Percentiles rank a stretch among this genome's conserved stretches.
Conservation (phyloP, 176 grass and related monocot species). For the Zoysia pacifica region DNA sequence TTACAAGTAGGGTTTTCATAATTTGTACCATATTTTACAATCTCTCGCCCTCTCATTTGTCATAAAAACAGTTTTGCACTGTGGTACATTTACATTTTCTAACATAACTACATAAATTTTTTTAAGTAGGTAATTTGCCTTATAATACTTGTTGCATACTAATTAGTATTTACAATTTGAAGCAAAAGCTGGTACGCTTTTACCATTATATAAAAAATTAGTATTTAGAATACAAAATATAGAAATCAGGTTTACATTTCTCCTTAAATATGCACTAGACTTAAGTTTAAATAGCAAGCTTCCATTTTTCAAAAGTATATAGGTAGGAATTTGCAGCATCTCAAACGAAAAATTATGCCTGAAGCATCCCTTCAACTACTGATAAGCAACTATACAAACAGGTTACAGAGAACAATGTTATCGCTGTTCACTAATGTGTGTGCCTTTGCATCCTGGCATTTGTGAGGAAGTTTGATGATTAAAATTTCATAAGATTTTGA, state of each 20-base stretch:
- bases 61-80: background rate
- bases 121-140: background rate
- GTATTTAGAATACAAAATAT: background rate
- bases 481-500: background rate
- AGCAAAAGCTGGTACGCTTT: too few species aligned
- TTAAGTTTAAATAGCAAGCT: background rate
- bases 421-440: background rate
- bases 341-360: background rate
- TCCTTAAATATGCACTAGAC: background rate
- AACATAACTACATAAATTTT: background rate
- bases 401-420: background rate
- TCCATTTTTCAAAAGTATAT: background rate
- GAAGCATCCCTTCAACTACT: background rate
- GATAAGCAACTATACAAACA: slow-evolving; percentile 3
- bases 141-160: background rate
- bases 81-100: background rate
- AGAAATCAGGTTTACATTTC: slow-evolving; percentile 5
- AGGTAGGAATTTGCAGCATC: background rate
- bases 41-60: background rate
- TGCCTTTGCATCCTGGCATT: background rate
- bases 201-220: background rate
- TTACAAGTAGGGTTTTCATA: background rate
- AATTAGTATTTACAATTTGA: background rate
- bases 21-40: background rate
- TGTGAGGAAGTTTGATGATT: slow-evolving; percentile 1